These are phyloP conservation scores for Castanea crenata DNA, from an alignment of 306 rosid species.

Conservation along the genomic window DNA sequence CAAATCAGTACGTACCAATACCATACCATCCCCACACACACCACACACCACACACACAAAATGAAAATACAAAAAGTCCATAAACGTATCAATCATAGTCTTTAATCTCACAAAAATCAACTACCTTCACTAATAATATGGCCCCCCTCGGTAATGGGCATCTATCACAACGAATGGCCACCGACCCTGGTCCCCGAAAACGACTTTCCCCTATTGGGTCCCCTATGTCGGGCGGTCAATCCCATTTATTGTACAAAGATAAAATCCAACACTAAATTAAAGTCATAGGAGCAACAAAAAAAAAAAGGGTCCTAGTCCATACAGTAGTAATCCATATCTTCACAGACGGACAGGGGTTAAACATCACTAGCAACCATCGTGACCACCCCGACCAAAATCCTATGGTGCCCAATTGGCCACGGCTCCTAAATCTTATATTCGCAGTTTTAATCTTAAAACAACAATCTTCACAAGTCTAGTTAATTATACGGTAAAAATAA, in stretches of 20 bases:
- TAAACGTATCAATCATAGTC: not conserved
- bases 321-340: not conserved
- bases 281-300: not conserved
- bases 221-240: conserved; percentile 80
- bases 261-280: not conserved
- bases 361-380: not conserved
- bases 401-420: not conserved
- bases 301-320: not conserved
- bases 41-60: not conserved
- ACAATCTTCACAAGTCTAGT: not conserved
- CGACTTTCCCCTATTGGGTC: conserved; percentile 32
- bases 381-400: not conserved
- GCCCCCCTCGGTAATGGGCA: not conserved
- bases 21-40: not conserved
- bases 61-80: not conserved
- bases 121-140: conserved; percentile 23
- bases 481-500: not conserved
- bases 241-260: conserved; percentile 28
- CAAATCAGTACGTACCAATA: not conserved
- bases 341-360: conserved; percentile 1
- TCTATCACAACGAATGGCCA: conserved; percentile 26
- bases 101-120: conserved; percentile 12
- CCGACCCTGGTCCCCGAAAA: conserved; percentile 56
- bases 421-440: no score
- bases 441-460: not conserved